Base-by-base conservation (phyloP, 257 asterid species). In the Solanum etuberosum region DNA sequence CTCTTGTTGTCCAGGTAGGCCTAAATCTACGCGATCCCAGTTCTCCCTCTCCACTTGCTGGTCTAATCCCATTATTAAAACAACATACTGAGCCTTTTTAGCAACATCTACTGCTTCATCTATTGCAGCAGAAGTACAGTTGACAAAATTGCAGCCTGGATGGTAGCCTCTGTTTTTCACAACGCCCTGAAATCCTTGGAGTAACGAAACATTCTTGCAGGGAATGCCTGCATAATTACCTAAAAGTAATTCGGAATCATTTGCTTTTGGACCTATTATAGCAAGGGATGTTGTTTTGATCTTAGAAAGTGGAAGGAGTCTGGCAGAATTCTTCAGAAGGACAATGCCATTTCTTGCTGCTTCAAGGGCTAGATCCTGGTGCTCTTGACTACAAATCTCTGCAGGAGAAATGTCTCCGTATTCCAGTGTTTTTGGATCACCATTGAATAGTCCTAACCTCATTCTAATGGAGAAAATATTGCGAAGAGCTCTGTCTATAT, bases 211-310 rank as follows among this genome's bases (percentile, higher is more conserved):
- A 51, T 86, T 87, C 31, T 81, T 88, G 90, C 98, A 95, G 9
- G 96, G 98, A 5, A 51, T 72, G 54, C 98, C 98, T 87, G 93
- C 95, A 27, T 95, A 94, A 89, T 93, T 93, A n/a, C 96, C 98
- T 0, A 91, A 71, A 76, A 92, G 87, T 2, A 72, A 68, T 13
- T 84, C 57, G 2, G 92, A 35, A 42, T 86, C 35, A 32, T 95
- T 90, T 16, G 94, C 98, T 38, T 88, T 89, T 46, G 96, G 98
- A 61, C 98, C 95, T 21, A 95, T 93, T 3, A 95, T 73, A 20
- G 96, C 96, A 23, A 94, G 84, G 3, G 94, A 92, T 29, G 4
- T 86, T 88, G 87, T 78, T 32, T 89, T 70, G 46, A 68, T 61
- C 89, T 91, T 93, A 7, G 94, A 86, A 21, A 95, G 81, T 3